A percentile compares a stretch with the other conserved stretches of the same genome.
phyloP scores from a whole-genome alignment of 1,284 basidiomycete species.

The Fistulina hepatica region DNA sequence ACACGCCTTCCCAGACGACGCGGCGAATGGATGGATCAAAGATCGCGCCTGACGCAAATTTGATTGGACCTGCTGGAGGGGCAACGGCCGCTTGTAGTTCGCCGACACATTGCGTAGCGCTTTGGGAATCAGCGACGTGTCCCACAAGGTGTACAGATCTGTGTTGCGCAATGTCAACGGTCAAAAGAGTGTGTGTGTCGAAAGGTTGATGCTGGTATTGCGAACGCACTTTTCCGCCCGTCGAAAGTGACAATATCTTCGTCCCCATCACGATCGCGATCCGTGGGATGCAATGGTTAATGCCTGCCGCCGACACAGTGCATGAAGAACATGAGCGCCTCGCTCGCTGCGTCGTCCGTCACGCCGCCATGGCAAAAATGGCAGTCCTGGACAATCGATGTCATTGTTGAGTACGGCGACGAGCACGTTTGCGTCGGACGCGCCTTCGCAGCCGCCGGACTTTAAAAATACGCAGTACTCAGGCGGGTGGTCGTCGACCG shows the following conservation, averaged over 20 bases:
- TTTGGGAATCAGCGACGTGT: slow-evolving; percentile 70
- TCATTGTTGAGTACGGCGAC: slow-evolving; percentile 67
- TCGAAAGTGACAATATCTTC: slow-evolving; percentile 62
- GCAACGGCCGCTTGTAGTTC: slow-evolving; percentile 70
- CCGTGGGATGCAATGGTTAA: slow-evolving; percentile 82
- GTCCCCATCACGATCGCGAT: slow-evolving; percentile 79
- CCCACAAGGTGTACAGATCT: slow-evolving; percentile 86
- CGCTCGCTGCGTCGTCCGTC: slow-evolving; percentile 32
- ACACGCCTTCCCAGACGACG: slow-evolving; percentile 75
- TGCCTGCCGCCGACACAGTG: slow-evolving; percentile 91
- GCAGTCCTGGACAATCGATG: slow-evolving; percentile 44
- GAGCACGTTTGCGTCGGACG: slow-evolving; percentile 60
- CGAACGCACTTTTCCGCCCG: slow-evolving; percentile 52
- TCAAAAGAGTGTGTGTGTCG: too few relatives aligned
- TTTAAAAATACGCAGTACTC: slow-evolving; percentile 72
- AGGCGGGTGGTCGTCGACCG: slow-evolving; percentile 66
- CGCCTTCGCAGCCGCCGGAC: slow-evolving; percentile 63
- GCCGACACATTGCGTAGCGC: slow-evolving; percentile 59
- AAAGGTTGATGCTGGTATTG: too few relatives aligned
- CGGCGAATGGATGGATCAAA: slow-evolving; percentile 86
- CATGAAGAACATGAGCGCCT: slow-evolving; percentile 80
- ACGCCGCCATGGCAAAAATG: slow-evolving; percentile 19
- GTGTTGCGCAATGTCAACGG: too few relatives aligned
- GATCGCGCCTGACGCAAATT: slow-evolving; percentile 71
- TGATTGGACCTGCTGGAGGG: slow-evolving; percentile 54